Conservation (phyloP, 306 rosid species). For the Urtica urens region DNA sequence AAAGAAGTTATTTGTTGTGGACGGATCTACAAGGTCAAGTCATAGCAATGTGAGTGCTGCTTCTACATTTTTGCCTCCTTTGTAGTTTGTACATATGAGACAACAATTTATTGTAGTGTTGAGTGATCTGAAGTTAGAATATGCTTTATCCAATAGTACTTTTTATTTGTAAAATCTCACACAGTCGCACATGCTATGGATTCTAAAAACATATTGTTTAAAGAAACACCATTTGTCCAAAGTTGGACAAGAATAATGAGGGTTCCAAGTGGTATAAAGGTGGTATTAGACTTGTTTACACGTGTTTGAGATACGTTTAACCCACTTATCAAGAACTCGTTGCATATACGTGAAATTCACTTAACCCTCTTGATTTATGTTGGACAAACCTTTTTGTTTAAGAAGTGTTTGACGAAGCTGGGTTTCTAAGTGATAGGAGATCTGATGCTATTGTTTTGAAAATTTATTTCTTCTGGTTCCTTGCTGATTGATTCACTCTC, state of each 20-base stretch:
- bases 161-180: no score
- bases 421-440: no score
- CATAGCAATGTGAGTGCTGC: slow-evolving; percentile 87
- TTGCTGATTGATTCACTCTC: slow-evolving; percentile 10
- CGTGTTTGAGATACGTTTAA: background rate
- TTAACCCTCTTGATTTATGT: background rate
- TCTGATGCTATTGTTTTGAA: background rate
- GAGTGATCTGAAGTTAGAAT: background rate
- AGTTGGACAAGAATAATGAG: background rate
- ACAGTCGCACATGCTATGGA: no score
- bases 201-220: background rate
- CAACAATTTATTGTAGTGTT: background rate
- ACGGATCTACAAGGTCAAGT: slow-evolving; percentile 97
- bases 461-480: background rate
- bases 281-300: background rate
- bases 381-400: background rate
- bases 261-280: background rate
- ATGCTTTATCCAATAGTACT: background rate
- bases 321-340: background rate
- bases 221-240: background rate
- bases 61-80: slow-evolving; percentile 2
- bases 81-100: background rate
- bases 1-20: slow-evolving; percentile 88
- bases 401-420: background rate
- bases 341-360: background rate